Conservation (phyloP, 2,329 filamentous ascomycete genomes). For the Epichloe festucae region DNA sequence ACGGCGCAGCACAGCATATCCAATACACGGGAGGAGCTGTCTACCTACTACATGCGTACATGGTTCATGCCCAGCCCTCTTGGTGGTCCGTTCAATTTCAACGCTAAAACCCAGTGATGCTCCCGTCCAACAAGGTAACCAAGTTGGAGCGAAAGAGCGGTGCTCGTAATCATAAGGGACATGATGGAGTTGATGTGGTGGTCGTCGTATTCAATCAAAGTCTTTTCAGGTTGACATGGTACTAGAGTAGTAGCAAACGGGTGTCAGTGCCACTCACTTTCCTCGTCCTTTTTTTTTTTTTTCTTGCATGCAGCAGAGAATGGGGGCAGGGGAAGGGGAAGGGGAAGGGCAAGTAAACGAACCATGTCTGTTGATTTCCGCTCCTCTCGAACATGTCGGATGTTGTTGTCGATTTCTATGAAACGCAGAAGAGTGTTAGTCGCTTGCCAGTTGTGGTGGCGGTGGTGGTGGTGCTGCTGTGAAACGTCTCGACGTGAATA, state of each 20-base stretch:
- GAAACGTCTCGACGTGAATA: not conserved
- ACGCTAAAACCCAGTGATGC: not conserved
- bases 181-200: not conserved
- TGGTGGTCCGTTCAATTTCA: not conserved
- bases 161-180: not conserved
- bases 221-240: slow-evolving; percentile 6
- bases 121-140: not conserved
- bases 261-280: not conserved
- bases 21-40: no score
- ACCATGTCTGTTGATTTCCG: slow-evolving; percentile 21
- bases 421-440: not conserved
- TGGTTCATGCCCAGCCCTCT: no score
- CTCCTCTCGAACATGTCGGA: slow-evolving; percentile 18
- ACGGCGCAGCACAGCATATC: not conserved
- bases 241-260: not conserved
- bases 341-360: slow-evolving; percentile 4
- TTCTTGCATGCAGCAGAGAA: not conserved
- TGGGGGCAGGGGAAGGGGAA: no score
- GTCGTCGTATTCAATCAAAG: not conserved
- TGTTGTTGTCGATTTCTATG: slow-evolving; percentile 23
- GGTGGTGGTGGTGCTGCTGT: not conserved
- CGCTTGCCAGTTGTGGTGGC: not conserved
- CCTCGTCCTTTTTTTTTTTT: not conserved
- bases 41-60: no score
- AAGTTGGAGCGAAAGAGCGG: not conserved